phyloP scores from a whole-genome alignment of 2,329 filamentous ascomycete genomes.

The Grosmannia serpens region DNA sequence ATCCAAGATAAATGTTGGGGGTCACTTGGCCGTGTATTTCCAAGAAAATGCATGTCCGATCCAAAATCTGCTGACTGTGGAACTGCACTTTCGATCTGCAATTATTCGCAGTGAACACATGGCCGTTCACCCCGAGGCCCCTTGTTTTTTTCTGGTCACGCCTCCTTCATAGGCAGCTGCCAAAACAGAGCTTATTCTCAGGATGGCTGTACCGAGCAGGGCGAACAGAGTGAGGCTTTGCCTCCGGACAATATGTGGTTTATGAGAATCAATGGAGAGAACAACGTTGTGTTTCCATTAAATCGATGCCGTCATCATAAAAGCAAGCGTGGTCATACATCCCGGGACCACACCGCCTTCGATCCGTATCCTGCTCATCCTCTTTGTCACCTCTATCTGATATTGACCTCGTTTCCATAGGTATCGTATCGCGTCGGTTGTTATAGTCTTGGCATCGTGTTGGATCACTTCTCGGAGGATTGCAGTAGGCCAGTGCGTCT shows the following conservation, averaged over 20 bases:
- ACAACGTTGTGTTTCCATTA: not conserved
- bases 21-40: not conserved
- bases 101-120: not conserved
- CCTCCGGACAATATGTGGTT: not conserved
- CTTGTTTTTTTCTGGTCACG: not conserved
- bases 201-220: not conserved
- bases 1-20: not conserved
- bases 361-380: not conserved
- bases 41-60: not conserved
- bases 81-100: not conserved
- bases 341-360: not conserved
- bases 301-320: not conserved
- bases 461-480: not conserved
- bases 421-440: not conserved
- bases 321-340: not conserved
- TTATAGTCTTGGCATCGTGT: not conserved
- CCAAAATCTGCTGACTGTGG: not conserved
- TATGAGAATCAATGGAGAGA: not conserved
- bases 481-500: not conserved
- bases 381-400: not conserved
- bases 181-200: not conserved
- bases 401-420: not conserved
- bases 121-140: not conserved
- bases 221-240: not conserved
- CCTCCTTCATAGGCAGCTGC: not conserved